Evolutionary conservation across 1,284 basidiomycete species (phyloP), one percentile per base, ranked within the genome.

Genomic region (Lignosus rhinocerotis): DNA sequence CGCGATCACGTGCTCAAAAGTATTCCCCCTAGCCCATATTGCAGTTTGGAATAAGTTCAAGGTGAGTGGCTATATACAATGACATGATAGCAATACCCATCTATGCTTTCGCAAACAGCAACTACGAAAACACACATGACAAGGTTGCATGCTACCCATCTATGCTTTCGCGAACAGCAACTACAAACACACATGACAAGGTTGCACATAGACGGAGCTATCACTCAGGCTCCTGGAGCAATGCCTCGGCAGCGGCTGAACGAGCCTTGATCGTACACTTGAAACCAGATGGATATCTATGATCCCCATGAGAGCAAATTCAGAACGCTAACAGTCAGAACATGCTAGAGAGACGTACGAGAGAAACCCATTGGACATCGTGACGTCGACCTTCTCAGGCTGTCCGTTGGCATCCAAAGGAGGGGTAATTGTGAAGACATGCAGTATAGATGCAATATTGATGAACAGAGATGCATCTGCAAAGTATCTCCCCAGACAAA

Each of bases 401-500:
- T 45, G n/a, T 3, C 59, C 59, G 16, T 54, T 9, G 14, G 33
- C 49, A 45, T 63, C 59, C 3, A 52, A 34, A 8, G 59, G 51
- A 6, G 54, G 47, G 5, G 47, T 39, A 7, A 63, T 56, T 3
- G 41, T 44, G 54, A 64, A 61, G 14, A 60, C 53, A 33, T 64
- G 60, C 25, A 64, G 38, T 7, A 55, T 21, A 4, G 55, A 58
- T 2, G 63, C 60, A 5, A 58, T 31, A 3, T 50, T 61, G 38
- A 64, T 55, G 48, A 61, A 61, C 21, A 64, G 10, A 10, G 53
- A 45, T 0, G 52, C 53, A 21, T 61, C 57, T 3, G 56, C 57
- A 32, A 61, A 58, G 17, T 61, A 41, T 2, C 54, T 51, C 0
- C 62, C 62, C 3, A 60, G 55, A 36, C 62, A 64, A 3, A 59